Base-by-base conservation (phyloP, 2,329 filamentous ascomycete genomes). In the Fusarium graminum region DNA sequence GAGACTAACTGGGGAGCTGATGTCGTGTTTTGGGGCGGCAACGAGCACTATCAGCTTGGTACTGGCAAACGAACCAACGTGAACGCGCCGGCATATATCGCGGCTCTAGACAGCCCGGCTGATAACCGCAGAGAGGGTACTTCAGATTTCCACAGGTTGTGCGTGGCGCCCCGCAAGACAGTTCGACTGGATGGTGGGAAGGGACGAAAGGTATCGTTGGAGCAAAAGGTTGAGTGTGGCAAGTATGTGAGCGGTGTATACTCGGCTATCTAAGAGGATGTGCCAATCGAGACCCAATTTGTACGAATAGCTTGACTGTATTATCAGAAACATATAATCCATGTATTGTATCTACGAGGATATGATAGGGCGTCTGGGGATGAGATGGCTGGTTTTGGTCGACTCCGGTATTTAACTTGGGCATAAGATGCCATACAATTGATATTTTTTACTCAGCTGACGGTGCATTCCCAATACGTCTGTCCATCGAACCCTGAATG, bases 1-100 rank as follows among this genome's bases (percentile, higher is more conserved):
- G 91, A 93, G 72, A 92, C 89, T 2, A 94, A 95, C 75, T 97
- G 90, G 87, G 95, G 95, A 46, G 88, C 91, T 6, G 95, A 98
- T 75, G 89, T 94, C 29, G 77, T 98, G 2, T 96, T 92, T 83
- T 99, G 94, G 92, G 95, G 95, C 63, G 93, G 93, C 52, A 99
- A 98, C 73, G 94, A 98, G 80, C 87, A 90, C 75, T 97, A 91
- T 77, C 95, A 99, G 79, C 86, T 99, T 26, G 95, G 95, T 13
- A 97, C 91, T 1, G 94, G 95, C 28, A 96, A 91, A 82, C 83
- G 94, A 63, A 95, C 88, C 73, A 98, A 98, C 74, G 75, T 91
- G 11, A 86, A 87, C 51, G 83, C 85, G 13, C 95, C 95, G 2
- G 83, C 85, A 3, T 94, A 97, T 74, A 93, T 97, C 52, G 87